Evolutionary conservation across 306 rosid genomes (phyloP).

Genomic region (Hylodesmum podocarpum): DNA sequence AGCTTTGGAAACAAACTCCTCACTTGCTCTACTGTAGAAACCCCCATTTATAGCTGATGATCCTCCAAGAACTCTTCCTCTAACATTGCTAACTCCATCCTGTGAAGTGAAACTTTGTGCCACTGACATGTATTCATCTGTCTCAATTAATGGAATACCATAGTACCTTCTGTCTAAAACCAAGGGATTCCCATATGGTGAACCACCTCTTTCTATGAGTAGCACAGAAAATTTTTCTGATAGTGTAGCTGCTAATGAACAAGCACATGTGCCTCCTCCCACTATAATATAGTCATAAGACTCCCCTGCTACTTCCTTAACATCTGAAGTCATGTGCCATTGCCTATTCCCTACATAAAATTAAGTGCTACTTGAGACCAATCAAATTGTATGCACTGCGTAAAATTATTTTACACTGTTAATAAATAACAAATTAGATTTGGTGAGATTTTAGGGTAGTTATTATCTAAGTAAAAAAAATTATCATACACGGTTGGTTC

Average conservation of each 20-base stretch:
- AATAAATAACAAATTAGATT: too few species aligned
- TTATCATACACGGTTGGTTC: too few species aligned
- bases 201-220: conserved; percentile 68
- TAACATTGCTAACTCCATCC: conserved; percentile 56
- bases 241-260: conserved; percentile 72
- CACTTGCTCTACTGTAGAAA: conserved; percentile 75
- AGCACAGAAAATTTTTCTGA: conserved; percentile 68
- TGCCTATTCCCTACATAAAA: conserved; percentile 36
- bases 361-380: background rate
- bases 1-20: conserved; percentile 47
- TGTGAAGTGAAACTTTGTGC: conserved; percentile 69
- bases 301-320: conserved; percentile 57
- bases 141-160: conserved; percentile 52
- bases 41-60: conserved; percentile 78
- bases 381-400: too few species aligned
- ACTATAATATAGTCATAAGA: conserved; percentile 68
- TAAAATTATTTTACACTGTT: too few species aligned
- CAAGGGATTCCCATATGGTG: conserved; percentile 64
- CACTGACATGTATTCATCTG: conserved; percentile 52
- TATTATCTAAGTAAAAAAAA: too few species aligned
- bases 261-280: conserved; percentile 81
- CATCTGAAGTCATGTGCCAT: conserved; percentile 68
- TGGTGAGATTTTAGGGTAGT: too few species aligned
- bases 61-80: conserved; percentile 89
- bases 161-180: conserved; percentile 53